phyloP scores from a whole-genome alignment of 2,329 filamentous ascomycete species.

The Neospermospora avenae region DNA sequence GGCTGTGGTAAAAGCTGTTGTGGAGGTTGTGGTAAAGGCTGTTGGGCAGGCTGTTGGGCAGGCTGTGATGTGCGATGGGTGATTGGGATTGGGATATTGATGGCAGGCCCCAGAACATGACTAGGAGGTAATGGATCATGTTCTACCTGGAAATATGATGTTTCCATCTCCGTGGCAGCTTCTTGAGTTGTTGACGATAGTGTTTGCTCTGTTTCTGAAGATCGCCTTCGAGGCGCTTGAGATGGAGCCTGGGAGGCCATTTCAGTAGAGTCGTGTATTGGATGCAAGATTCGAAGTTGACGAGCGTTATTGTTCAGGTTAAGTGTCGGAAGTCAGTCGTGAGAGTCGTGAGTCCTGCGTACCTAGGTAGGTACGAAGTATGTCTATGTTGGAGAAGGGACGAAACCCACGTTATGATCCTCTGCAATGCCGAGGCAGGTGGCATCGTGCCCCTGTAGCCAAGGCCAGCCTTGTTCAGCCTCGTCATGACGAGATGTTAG shows the following conservation, averaged over 20 bases:
- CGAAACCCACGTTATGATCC: not conserved
- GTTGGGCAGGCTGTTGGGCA: not conserved
- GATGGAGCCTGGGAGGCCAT: slow-evolving; percentile 18
- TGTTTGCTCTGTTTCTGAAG: slow-evolving; percentile 9
- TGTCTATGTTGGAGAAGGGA: too few relatives aligned
- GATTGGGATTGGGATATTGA: not conserved
- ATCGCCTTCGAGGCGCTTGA: slow-evolving; percentile 15
- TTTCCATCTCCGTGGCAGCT: not conserved
- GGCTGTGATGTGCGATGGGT: not conserved
- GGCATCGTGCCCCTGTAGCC: not conserved
- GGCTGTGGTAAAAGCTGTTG: not conserved
- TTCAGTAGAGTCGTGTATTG: not conserved
- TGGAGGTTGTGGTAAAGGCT: not conserved
- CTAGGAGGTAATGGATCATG: not conserved
- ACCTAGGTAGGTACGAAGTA: too few relatives aligned
- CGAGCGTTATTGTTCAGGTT: not conserved
- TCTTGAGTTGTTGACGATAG: slow-evolving; percentile 3
- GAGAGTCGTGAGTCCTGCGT: too few relatives aligned
- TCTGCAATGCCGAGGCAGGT: not conserved
- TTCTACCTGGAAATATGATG: not conserved
- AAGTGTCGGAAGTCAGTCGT: too few relatives aligned
- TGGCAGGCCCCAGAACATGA: not conserved
- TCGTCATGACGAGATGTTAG: not conserved
- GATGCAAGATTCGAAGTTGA: not conserved
- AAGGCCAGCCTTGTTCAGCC: not conserved